These are phyloP conservation scores for Saxophila tyrrhenica DNA, from an alignment of 495 filamentous ascomycete species.

Conservation along the genomic window DNA sequence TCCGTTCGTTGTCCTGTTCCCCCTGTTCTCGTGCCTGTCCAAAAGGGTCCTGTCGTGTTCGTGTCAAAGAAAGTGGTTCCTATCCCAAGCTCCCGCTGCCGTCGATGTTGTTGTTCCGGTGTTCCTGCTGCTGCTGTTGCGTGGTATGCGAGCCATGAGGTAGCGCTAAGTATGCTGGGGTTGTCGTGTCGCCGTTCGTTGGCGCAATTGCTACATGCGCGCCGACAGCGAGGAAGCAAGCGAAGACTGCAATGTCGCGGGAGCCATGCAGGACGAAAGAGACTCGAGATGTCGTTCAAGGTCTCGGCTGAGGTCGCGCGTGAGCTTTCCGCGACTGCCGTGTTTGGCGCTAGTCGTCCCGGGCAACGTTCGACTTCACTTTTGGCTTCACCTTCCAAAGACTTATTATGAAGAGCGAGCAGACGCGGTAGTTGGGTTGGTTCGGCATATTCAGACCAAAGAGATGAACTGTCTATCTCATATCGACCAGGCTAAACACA, in stretches of 20 bases:
- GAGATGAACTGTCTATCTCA: no score
- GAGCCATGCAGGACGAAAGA: background rate
- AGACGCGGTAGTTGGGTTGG: no score
- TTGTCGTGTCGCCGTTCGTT: background rate
- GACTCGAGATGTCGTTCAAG: background rate
- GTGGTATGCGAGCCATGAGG: conserved; percentile 9
- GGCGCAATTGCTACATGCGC: conserved; percentile 17
- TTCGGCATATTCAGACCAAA: no score
- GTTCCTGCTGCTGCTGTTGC: conserved; percentile 3
- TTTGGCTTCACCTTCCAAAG: no score
- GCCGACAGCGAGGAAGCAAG: background rate
- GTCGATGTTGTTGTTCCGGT: conserved; percentile 1
- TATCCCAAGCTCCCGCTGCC: background rate
- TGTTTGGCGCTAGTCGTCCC: no score
- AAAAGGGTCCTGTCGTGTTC: background rate
- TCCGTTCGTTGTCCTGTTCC: background rate
- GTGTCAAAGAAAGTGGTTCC: conserved; percentile 8
- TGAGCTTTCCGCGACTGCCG: background rate
- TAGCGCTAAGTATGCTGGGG: conserved; percentile 15
- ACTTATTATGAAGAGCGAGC: no score
- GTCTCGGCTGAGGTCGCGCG: background rate
- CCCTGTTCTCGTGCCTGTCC: no score
- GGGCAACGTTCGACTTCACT: no score
- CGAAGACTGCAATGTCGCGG: background rate
- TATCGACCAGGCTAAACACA: no score